Evolutionary conservation across 805 yeast genomes (phyloP).

Genomic region (Hanseniaspora opuntiae): DNA sequence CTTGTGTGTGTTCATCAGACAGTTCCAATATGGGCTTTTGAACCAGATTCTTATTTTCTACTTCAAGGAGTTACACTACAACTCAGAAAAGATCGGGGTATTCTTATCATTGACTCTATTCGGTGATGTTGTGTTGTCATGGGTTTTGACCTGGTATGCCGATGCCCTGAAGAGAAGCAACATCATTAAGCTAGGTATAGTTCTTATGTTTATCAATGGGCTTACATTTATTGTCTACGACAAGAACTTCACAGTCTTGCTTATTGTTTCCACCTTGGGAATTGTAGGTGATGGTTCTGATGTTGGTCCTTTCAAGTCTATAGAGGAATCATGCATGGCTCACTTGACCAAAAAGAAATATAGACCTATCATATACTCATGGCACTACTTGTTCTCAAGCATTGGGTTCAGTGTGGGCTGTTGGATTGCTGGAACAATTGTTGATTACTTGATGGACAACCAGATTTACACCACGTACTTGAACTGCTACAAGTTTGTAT

Average conservation of each 20-base stretch:
- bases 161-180: slow-evolving; percentile 53
- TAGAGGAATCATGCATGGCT: slow-evolving; percentile 73
- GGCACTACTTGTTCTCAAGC: slow-evolving; percentile 56
- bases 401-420: slow-evolving; percentile 67
- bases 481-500: slow-evolving; percentile 42
- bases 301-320: slow-evolving; percentile 78
- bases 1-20: slow-evolving; percentile 53
- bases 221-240: slow-evolving; percentile 44
- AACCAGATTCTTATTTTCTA: slow-evolving; percentile 66
- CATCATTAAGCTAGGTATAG: slow-evolving; percentile 49
- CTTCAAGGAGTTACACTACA: slow-evolving; percentile 39
- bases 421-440: slow-evolving; percentile 44
- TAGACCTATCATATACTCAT: slow-evolving; percentile 62
- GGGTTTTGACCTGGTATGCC: slow-evolving; percentile 62
- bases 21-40: slow-evolving; percentile 64
- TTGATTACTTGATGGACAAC: slow-evolving; percentile 32
- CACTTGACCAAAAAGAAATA: slow-evolving; percentile 54
- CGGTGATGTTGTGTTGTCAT: slow-evolving; percentile 67
- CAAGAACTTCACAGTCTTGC: slow-evolving; percentile 36
- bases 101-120: slow-evolving; percentile 71
- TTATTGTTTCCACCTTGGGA: slow-evolving; percentile 65
- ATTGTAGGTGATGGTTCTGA: slow-evolving; percentile 83
- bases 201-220: slow-evolving; percentile 60
- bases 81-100: slow-evolving; percentile 50
- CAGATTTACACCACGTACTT: slow-evolving; percentile 26